Evolutionary conservation across 106 monocot genomes (phyloP), one percentile per base, ranked within the genome.

Genomic region (Phalaenopsis equestris): DNA sequence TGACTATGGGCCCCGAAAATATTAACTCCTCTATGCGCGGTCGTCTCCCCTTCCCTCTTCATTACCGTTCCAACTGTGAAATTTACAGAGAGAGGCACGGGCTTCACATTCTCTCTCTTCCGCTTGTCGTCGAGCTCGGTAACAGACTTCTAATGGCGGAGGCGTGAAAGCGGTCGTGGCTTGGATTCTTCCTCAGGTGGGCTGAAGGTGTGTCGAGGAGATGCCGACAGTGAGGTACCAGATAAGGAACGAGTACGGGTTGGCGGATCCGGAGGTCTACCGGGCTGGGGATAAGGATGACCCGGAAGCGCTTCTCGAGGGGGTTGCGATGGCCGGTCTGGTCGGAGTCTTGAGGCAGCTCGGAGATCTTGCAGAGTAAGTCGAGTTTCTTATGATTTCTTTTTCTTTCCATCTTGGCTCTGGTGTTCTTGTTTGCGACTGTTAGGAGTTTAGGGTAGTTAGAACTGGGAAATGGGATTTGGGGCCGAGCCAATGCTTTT

Each of bases 251-350:
- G 99, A 95, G 86, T 99, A 95, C 74, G 99, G 93, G 47, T 73
- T 95, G 68, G 86, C 93, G 80, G 90, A 95, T 90, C 93, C 91
- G 83, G 93, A 87, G 77, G 84, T 99, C 8, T 93, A 99, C 82
- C 72, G 77, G 14, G 80, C 87, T 15, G 93, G 90, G n/a, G 93
- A 93, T 39, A 88, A 77, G 82, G 89, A 93, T 75, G 99, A 99
- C 41, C 99, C 99, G 4, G 99, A 99, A 84, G 99, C 94, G 75
- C 61, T 99, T 41, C 99, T 99, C 58, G 99, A 99, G 73, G 99
- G 95, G 15, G 99, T 99, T 75, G 91, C 99, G 82, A 95, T 99
- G 99, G 99, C 95, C 24, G 98, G 98, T 2, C 91, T 99, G 80
- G 99, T 95, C 42, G 99, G 99, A 81, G 84, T 95, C 23, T 78